Conservation (phyloP, 106 monocot genomes). For the Dendrobium nobile region DNA sequence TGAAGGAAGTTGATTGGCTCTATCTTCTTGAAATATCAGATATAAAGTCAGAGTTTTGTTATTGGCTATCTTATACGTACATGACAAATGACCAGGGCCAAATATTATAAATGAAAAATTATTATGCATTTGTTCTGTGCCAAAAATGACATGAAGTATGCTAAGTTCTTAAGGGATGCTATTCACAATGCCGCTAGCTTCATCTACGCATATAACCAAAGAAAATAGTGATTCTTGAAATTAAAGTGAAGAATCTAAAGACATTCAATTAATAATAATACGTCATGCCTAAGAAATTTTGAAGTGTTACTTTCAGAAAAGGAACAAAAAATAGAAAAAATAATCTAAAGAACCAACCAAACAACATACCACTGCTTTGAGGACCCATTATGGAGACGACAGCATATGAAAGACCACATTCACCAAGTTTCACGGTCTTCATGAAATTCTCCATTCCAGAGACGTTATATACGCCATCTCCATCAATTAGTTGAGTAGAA, state of each 20-base stretch:
- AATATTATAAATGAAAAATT: not conserved
- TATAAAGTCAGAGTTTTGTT: not conserved
- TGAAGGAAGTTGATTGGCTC: not conserved
- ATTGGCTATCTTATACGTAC: not conserved
- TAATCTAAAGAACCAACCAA: not conserved
- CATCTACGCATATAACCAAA: no score
- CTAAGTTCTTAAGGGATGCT: no score
- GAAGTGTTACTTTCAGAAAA: not conserved
- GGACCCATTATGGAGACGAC: constrained; percentile 86
- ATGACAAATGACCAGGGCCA: not conserved
- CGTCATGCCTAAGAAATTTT: not conserved
- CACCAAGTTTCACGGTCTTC: constrained; percentile 42
- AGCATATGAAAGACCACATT: constrained; percentile 71
- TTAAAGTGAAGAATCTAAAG: not conserved
- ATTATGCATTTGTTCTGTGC: no score
- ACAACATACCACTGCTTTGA: constrained; percentile 69
- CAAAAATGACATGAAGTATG: no score
- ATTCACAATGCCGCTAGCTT: no score
- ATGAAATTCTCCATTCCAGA: constrained; percentile 37
- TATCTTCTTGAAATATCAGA: not conserved
- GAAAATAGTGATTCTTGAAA: not conserved
- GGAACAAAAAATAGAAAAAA: not conserved
- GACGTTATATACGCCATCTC: constrained; percentile 57
- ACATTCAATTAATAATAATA: not conserved
- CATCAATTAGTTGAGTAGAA: constrained; percentile 59